These are phyloP conservation scores for Imleria badia DNA, from an alignment of 768 basidiomycete species.

Conservation along the genomic window DNA sequence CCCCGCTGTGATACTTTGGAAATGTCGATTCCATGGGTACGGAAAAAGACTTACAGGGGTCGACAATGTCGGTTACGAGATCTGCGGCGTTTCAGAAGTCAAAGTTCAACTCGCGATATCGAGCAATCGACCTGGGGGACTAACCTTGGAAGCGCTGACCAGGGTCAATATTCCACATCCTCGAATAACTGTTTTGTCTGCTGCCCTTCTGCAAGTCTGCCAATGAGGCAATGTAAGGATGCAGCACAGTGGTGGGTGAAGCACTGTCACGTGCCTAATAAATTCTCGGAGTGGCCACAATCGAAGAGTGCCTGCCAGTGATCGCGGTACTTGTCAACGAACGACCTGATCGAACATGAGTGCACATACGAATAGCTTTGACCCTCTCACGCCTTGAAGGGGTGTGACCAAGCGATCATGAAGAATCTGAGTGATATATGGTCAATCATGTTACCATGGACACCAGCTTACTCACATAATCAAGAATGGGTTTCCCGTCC, in stretches of 20 bases:
- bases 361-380: conserved; percentile 20
- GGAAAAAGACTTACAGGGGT: too few species aligned
- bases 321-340: too few species aligned
- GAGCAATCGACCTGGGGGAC: too few species aligned
- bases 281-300: conserved; percentile 30
- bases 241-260: not conserved
- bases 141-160: too few species aligned
- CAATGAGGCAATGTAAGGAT: not conserved
- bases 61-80: too few species aligned
- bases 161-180: conserved; percentile 11
- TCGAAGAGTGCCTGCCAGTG: conserved; percentile 27
- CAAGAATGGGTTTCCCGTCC: conserved; percentile 20
- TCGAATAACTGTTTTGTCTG: conserved; percentile 15
- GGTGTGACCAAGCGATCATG: conserved; percentile 21
- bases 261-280: conserved; percentile 19
- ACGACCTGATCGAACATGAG: not conserved
- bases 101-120: too few species aligned
- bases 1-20: too few species aligned
- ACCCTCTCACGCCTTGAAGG: conserved; percentile 14
- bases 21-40: too few species aligned
- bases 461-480: conserved; percentile 16
- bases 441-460: not conserved
- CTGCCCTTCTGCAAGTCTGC: conserved; percentile 19
- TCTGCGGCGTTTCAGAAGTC: too few species aligned
- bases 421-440: conserved; percentile 16